Conservation (phyloP, 371 early-diverging fungal species). For the Aphelidium insulamus region DNA sequence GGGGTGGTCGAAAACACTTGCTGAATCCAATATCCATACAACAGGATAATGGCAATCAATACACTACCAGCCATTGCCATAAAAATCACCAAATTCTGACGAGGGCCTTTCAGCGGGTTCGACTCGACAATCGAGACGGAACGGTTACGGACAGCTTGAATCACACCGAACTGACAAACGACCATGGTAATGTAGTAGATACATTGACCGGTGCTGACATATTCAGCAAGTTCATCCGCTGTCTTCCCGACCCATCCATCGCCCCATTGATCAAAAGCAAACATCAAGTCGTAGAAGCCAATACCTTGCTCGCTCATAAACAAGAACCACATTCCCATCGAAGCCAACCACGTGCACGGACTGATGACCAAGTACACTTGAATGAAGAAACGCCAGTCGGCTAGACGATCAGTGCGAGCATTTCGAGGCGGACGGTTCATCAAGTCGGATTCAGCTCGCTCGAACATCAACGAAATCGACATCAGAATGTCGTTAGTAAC, state of each 20-base stretch:
- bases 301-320: conserved; percentile 20
- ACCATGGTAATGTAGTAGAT: conserved; percentile 36
- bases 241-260: conserved; percentile 22
- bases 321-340: conserved; percentile 35
- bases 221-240: conserved; percentile 13
- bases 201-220: conserved; percentile 26
- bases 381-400: conserved; percentile 19
- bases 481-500: conserved; percentile 23
- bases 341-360: no score
- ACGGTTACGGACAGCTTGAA: conserved; percentile 33
- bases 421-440: conserved; percentile 31
- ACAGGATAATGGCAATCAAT: conserved; percentile 24
- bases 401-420: conserved; percentile 29
- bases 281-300: conserved; percentile 18
- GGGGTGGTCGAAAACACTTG: conserved; percentile 29
- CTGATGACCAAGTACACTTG: conserved; percentile 45
- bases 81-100: conserved; percentile 24
- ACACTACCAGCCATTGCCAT: conserved; percentile 17
- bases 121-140: conserved; percentile 28
- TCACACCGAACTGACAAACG: conserved; percentile 32
- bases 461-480: conserved; percentile 37
- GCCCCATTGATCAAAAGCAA: conserved; percentile 21
- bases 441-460: conserved; percentile 32
- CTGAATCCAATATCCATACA: conserved; percentile 31
- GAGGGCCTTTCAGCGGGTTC: conserved; percentile 24